Percentiles rank a stretch among this genome's conserved stretches.
Conservation (phyloP, 768 basidiomycete genomes). For the Sporobolomyces pararoseus region DNA sequence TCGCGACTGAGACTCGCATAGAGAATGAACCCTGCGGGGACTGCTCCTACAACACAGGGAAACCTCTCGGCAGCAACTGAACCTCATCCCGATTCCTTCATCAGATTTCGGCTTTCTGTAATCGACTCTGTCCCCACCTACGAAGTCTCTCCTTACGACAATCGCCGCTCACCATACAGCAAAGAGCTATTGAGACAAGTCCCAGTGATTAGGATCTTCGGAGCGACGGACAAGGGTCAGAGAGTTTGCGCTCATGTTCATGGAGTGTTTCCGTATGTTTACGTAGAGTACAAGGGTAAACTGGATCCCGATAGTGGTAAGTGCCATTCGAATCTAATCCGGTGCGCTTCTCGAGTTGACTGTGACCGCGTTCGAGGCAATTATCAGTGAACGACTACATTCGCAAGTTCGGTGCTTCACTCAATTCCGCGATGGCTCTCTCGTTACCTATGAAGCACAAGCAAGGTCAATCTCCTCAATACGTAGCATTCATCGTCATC, state of each 20-base stretch:
- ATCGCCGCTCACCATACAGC: slow-evolving; percentile 26
- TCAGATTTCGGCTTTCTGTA: slow-evolving; percentile 28
- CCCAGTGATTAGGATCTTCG: slow-evolving; percentile 82
- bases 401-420: slow-evolving; percentile 62
- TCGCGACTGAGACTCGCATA: no score
- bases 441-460: slow-evolving; percentile 61
- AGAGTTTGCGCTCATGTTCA: slow-evolving; percentile 85
- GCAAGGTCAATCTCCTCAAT: slow-evolving; percentile 45
- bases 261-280: slow-evolving; percentile 91
- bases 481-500: slow-evolving; percentile 66
- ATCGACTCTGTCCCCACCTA: slow-evolving; percentile 21
- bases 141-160: slow-evolving; percentile 13
- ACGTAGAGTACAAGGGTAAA: slow-evolving; percentile 70
- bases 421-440: slow-evolving; percentile 80
- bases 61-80: slow-evolving; percentile 6
- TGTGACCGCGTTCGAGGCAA: no score
- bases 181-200: slow-evolving; percentile 8
- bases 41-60: neutral
- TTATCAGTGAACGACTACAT: slow-evolving; percentile 72
- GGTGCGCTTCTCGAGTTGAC: no score
- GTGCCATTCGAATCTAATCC: slow-evolving; percentile 35
- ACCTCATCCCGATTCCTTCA: slow-evolving; percentile 7
- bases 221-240: slow-evolving; percentile 68
- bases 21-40: no score
- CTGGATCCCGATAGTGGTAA: slow-evolving; percentile 64